Percentiles rank a stretch among this genome's conserved stretches.
Evolutionary conservation across 352 stramenopile genomes (phyloP).

Genomic region (Globisporangium spinosum): DNA sequence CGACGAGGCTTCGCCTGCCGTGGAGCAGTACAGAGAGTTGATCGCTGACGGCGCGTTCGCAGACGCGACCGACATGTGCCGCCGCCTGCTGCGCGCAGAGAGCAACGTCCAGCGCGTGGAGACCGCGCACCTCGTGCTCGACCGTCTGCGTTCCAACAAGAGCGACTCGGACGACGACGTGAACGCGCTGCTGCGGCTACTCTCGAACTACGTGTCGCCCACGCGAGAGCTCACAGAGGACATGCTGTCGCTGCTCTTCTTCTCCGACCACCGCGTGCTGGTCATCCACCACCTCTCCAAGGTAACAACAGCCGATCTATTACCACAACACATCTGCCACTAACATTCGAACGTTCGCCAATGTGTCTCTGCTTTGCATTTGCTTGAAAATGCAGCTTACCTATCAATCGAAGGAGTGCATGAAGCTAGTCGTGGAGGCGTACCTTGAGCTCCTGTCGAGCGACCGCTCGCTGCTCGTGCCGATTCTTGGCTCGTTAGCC

Average conservation of each 20-base stretch:
- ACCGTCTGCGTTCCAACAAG: conserved; percentile 51
- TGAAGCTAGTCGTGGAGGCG: conserved; percentile 64
- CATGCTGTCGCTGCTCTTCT: conserved; percentile 63
- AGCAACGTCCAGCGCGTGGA: conserved; percentile 37
- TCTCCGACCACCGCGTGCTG: conserved; percentile 67
- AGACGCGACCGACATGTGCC: conserved; percentile 44
- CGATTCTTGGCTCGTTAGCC: conserved; percentile 70
- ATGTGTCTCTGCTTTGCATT: background rate
- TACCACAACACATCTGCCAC: background rate
- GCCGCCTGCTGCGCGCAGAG: conserved; percentile 51
- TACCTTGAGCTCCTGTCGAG: conserved; percentile 75
- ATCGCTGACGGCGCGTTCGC: conserved; percentile 42
- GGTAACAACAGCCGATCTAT: conserved; percentile 19
- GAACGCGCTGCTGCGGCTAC: conserved; percentile 67
- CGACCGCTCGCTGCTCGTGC: conserved; percentile 72
- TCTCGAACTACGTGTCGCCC: conserved; percentile 69
- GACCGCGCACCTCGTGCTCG: conserved; percentile 57
- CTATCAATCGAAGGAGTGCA: conserved; percentile 77
- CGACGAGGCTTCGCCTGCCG: background rate
- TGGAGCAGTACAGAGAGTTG: conserved; percentile 43
- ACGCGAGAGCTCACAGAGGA: conserved; percentile 74
- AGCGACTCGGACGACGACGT: conserved; percentile 61
- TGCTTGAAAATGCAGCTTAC: conserved; percentile 41
- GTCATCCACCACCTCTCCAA: conserved; percentile 81
- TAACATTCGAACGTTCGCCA: background rate